These are phyloP conservation scores for Zymoseptoria passerinii DNA, from an alignment of 2,329 filamentous ascomycete species.

Conservation along the genomic window DNA sequence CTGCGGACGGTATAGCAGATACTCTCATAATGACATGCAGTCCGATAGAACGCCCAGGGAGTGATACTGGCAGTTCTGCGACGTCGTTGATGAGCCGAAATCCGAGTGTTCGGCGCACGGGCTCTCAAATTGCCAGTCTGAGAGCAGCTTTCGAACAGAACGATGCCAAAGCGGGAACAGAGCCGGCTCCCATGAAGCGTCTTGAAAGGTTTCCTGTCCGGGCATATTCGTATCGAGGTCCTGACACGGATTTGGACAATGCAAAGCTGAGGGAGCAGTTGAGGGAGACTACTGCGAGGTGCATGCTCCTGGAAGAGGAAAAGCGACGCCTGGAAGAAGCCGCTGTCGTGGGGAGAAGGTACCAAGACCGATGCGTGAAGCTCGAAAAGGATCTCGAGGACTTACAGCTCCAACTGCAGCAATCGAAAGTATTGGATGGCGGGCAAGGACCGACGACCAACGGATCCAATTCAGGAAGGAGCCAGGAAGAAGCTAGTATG, in stretches of 20 bases:
- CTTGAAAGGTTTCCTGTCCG: slow-evolving; percentile 10
- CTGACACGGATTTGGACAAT: slow-evolving; percentile 6
- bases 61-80: slow-evolving; percentile 4
- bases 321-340: slow-evolving; percentile 13
- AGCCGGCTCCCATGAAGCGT: slow-evolving; percentile 2
- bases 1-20: background rate
- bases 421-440: slow-evolving; percentile 11
- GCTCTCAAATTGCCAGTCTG: slow-evolving; percentile 25
- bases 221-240: background rate
- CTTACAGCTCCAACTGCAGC: slow-evolving; percentile 4
- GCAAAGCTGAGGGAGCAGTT: slow-evolving; percentile 11
- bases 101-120: slow-evolving; percentile 15
- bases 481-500: slow-evolving; percentile 12
- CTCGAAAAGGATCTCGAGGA: slow-evolving; percentile 14
- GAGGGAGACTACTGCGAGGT: slow-evolving; percentile 1
- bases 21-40: background rate
- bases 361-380: slow-evolving; percentile 14
- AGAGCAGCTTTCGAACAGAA: slow-evolving; percentile 23
- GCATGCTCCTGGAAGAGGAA: slow-evolving; percentile 13
- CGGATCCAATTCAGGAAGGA: slow-evolving; percentile 5
- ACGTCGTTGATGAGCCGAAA: background rate
- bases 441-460: slow-evolving; percentile 8
- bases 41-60: background rate
- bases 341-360: background rate
- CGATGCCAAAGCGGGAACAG: slow-evolving; percentile 1